Conservation (phyloP, 176 grass and related monocot genomes). For the Cenchrus purpureus region DNA sequence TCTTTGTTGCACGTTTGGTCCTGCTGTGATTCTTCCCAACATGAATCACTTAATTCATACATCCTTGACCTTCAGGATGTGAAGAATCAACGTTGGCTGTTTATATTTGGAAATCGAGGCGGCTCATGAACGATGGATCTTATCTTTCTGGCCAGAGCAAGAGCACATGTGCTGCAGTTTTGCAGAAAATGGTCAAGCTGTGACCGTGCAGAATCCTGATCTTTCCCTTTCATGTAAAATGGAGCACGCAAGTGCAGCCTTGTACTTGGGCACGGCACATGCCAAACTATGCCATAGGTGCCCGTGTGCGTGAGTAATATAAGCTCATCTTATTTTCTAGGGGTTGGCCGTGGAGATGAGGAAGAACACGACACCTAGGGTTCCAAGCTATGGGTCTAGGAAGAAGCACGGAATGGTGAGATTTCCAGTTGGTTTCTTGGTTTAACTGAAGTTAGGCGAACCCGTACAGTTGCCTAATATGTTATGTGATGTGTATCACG, state of each 20-base stretch:
- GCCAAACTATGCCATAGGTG: not conserved
- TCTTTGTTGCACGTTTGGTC: not conserved
- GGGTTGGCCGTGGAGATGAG: not conserved
- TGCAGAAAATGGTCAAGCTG: not conserved
- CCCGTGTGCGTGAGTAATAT: not conserved
- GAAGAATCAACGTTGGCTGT: not conserved
- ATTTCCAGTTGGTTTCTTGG: not conserved
- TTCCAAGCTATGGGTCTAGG: not conserved
- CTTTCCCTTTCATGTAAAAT: not conserved
- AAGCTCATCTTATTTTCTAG: not conserved
- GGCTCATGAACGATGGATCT: not conserved
- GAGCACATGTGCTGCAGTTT: not conserved
- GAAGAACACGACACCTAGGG: not conserved
- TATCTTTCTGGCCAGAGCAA: not conserved
- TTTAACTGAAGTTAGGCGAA: slow-evolving; percentile 11
- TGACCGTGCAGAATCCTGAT: not conserved
- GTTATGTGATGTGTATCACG: not conserved
- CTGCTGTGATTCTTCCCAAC: not conserved
- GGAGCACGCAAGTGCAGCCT: not conserved
- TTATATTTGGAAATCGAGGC: not conserved
- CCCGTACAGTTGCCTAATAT: not conserved
- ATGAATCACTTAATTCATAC: not conserved
- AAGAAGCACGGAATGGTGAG: not conserved
- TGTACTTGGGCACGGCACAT: not conserved
- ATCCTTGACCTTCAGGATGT: not conserved